Percentiles rank a stretch among this genome's conserved stretches.
Conservation (phyloP, 805 yeast genomes). For the Sporopachydermia quercuum region DNA sequence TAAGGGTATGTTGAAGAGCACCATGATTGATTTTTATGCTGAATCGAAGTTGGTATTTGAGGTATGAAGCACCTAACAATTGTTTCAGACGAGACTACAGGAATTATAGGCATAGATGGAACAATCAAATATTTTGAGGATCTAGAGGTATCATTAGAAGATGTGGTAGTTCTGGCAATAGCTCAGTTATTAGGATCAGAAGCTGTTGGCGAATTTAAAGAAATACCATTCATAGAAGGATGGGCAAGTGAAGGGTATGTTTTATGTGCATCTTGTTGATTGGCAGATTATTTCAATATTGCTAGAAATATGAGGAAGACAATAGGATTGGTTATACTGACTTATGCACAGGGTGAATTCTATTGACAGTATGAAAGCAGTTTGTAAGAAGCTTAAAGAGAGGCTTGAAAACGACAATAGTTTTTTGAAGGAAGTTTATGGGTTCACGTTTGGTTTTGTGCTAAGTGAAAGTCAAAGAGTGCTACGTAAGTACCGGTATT, state of each 20-base stretch:
- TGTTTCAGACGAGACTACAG: not conserved
- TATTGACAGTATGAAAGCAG: slow-evolving; percentile 32
- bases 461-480: slow-evolving; percentile 45
- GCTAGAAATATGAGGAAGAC: not conserved
- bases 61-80: too few species aligned
- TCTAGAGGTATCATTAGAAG: slow-evolving; percentile 60
- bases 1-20: not conserved
- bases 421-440: slow-evolving; percentile 46
- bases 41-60: too few species aligned
- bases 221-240: slow-evolving; percentile 33
- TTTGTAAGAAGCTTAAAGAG: slow-evolving; percentile 19
- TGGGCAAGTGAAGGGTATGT: slow-evolving; percentile 32
- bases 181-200: slow-evolving; percentile 59
- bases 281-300: too few species aligned
- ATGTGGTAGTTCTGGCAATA: slow-evolving; percentile 50
- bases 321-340: not conserved
- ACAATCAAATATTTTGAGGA: slow-evolving; percentile 55
- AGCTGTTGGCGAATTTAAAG: slow-evolving; percentile 43
- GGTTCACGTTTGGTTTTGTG: slow-evolving; percentile 53
- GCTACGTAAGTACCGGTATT: slow-evolving; percentile 18
- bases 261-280: slow-evolving; percentile 6
- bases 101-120: slow-evolving; percentile 60
- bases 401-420: slow-evolving; percentile 21
- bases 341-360: slow-evolving; percentile 14
- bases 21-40: too few species aligned